Evolutionary conservation across 768 basidiomycete species (phyloP), one percentile per base, ranked within the genome.

Genomic region (Porpolomopsis calyptriformis): DNA sequence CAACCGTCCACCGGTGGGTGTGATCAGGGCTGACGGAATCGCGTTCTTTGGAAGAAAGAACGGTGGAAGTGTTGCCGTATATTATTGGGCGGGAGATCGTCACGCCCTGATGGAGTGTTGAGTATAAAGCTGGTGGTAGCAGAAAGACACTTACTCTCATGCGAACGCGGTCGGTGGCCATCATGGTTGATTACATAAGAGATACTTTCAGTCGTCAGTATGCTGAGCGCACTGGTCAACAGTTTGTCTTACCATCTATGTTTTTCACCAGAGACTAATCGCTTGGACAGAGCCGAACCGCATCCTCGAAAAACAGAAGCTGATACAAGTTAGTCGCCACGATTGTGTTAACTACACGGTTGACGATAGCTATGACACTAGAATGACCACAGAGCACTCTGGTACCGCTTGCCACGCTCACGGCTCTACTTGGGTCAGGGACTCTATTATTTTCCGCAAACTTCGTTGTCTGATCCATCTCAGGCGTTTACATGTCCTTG

Each of bases 1-100:
- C 93, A 48, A 99, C 84, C 0, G 92, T 98, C 96, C 96, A 99
- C 50, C 78, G 77, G 61, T 98, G 94, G 2, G 94, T 97, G 55
- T 93, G 91, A 53, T 91, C 87, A 33, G 76, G 72, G 22, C 73
- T 64, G 12, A 67, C 57, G 12, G 60, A 50, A 51, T 78, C 76
- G 45, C 78, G 74, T 60, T 96, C 92, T 54, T 80, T 77, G 12
- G 74, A 66, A 0, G 78, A 82, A 50, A 99, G 62, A 45, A 90
- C 78, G 1, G 76, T 72, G 25, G 94, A 89, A 10, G 84, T 86
- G 61, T 98, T 98, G 40, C 96, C 96, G 66, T 97, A 98, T 49
- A 98, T 87, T 53, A 99, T 78, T 1, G 93, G 89, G 40, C 96
- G 75, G 60, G 79, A 80, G 43, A 98, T 87, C 52, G 77, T 85